Conservation (phyloP, 495 filamentous ascomycete genomes). For the Aspergillus taichungensis region DNA sequence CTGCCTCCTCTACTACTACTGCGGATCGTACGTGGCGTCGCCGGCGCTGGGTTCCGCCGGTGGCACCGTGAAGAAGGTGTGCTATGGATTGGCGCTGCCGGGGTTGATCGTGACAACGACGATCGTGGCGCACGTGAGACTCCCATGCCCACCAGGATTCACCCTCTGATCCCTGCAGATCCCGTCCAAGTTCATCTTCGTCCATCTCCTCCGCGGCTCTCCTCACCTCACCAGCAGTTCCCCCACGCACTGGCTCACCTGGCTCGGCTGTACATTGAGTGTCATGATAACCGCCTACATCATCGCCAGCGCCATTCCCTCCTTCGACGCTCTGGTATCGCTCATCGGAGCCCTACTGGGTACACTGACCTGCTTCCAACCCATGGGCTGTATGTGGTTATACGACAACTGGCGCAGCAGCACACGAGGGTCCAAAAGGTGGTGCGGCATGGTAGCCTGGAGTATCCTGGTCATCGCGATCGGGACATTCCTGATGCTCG, state of each 20-base stretch:
- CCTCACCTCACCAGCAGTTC: conserved; percentile 48
- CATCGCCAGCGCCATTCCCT: conserved; percentile 62
- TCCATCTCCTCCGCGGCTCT: conserved; percentile 47
- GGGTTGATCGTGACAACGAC: conserved; percentile 30
- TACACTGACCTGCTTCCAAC: conserved; percentile 34
- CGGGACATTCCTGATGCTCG: conserved; percentile 36
- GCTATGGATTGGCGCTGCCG: conserved; percentile 66
- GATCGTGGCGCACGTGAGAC: conserved; percentile 26
- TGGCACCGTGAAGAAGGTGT: conserved; percentile 51
- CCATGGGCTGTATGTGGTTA: conserved; percentile 39
- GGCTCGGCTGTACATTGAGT: conserved; percentile 47
- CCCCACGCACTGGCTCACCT: conserved; percentile 45
- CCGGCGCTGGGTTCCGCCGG: conserved; percentile 65
- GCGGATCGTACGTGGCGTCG: conserved; percentile 55
- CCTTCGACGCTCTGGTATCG: conserved; percentile 55
- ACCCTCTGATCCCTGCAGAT: conserved; percentile 21
- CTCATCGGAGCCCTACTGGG: conserved; percentile 53
- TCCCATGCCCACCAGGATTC: conserved; percentile 22
- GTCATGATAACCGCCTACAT: conserved; percentile 56
- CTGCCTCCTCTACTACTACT: conserved; percentile 59
- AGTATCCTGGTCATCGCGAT: conserved; percentile 6
- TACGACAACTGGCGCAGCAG: conserved; percentile 37
- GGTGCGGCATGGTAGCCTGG: conserved; percentile 11
- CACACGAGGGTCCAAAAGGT: conserved; percentile 26
- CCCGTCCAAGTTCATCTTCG: conserved; percentile 51